Evolutionary conservation across 2,329 filamentous ascomycete species (phyloP).

Genomic region (Thelonectria blattea): DNA sequence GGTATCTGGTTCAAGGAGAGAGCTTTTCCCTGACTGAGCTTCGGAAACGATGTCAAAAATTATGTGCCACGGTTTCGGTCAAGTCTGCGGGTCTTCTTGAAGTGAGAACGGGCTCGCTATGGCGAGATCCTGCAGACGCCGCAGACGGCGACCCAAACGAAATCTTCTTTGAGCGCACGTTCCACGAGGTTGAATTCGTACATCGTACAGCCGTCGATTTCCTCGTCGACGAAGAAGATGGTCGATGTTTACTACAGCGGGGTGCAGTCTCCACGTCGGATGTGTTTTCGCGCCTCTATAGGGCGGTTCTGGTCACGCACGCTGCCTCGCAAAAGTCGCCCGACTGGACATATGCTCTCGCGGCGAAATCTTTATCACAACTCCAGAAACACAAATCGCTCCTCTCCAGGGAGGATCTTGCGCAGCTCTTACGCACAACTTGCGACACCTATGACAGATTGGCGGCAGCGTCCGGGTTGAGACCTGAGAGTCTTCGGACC

Average conservation of each 20-base stretch:
- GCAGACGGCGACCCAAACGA: neutral
- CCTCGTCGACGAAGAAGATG: neutral
- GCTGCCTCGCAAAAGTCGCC: neutral
- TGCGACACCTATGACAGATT: no score
- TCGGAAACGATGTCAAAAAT: neutral
- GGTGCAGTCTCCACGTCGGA: neutral
- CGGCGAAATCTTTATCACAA: no score
- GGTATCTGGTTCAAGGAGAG: neutral
- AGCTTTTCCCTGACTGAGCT: neutral
- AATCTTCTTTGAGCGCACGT: no score
- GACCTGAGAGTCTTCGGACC: no score
- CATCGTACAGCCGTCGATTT: conserved; percentile 13
- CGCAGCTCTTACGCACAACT: no score
- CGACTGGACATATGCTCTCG: no score
- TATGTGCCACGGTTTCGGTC: neutral
- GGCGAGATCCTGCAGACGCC: neutral
- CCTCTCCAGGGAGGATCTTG: no score
- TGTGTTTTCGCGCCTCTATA: neutral
- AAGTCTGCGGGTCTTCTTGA: neutral
- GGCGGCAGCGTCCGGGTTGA: no score
- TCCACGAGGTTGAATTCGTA: neutral
- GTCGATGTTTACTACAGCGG: neutral
- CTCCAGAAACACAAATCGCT: no score
- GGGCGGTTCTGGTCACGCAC: neutral
- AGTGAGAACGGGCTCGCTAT: neutral